A percentile compares a stretch with the other conserved stretches of the same genome.
Conservation (phyloP, 352 stramenopile species). For the Elongisporangium senticosum region DNA sequence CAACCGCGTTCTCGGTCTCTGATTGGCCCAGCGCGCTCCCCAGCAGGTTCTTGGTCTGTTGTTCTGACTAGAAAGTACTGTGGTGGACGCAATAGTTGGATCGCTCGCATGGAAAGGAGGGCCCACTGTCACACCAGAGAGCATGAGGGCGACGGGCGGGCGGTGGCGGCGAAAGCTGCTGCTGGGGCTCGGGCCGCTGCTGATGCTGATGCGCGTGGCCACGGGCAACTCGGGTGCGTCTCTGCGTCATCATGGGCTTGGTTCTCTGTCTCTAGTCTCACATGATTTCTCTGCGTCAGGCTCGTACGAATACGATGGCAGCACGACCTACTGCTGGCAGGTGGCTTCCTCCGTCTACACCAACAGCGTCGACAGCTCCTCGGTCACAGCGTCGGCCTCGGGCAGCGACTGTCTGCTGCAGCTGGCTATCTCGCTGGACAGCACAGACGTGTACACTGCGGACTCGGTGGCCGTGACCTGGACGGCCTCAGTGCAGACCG, state of each 20-base stretch:
- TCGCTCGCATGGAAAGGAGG: not conserved
- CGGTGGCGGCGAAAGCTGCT: not conserved
- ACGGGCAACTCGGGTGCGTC: not conserved
- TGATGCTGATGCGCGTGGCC: not conserved
- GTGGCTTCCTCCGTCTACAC: slow-evolving; percentile 50
- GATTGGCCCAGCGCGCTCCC: not conserved
- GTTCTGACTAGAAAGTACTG: not conserved
- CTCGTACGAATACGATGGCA: slow-evolving; percentile 22
- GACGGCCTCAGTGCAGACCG: slow-evolving; percentile 49
- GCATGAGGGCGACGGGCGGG: not conserved
- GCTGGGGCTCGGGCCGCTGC: not conserved
- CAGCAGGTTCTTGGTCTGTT: not conserved
- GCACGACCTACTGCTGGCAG: slow-evolving; percentile 59
- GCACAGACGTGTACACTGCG: slow-evolving; percentile 41
- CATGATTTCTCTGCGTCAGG: not conserved
- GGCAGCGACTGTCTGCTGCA: slow-evolving; percentile 44
- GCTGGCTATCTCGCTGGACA: slow-evolving; percentile 38
- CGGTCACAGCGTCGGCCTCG: slow-evolving; percentile 25
- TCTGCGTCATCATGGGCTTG: not conserved
- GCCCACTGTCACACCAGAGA: not conserved
- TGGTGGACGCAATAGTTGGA: not conserved
- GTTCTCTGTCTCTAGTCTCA: not conserved
- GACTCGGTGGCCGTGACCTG: slow-evolving; percentile 58
- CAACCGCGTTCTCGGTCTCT: not conserved
- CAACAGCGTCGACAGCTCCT: slow-evolving; percentile 33